Percentiles rank a stretch among this genome's conserved stretches.
Conservation (phyloP, 2,329 filamentous ascomycete species). For the Cladophialophora bantiana region DNA sequence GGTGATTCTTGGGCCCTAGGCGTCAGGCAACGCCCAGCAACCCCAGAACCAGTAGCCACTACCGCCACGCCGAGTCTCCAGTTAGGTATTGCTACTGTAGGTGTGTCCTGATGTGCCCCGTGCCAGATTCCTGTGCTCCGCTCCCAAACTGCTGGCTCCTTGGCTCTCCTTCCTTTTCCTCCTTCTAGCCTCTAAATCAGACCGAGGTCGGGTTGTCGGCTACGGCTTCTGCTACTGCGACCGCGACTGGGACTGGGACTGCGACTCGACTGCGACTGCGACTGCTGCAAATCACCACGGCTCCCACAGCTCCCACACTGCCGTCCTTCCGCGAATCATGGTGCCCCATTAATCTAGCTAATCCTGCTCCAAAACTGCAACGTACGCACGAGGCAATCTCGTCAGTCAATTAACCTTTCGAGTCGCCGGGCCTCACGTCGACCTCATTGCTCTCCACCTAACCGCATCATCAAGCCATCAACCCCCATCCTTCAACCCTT, state of each 20-base stretch:
- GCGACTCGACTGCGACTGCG: neutral
- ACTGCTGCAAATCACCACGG: conserved; percentile 3
- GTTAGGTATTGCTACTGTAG: too few relatives aligned
- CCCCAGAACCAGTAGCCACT: too few relatives aligned
- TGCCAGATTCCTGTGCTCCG: neutral
- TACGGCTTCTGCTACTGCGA: neutral
- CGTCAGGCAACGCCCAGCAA: too few relatives aligned
- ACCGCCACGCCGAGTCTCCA: too few relatives aligned
- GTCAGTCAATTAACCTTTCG: conserved; percentile 8
- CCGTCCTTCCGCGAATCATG: neutral
- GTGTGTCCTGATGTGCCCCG: too few relatives aligned
- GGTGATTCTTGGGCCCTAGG: too few relatives aligned
- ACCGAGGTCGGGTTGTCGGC: conserved; percentile 2
- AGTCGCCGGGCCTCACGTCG: neutral
- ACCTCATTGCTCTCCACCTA: conserved; percentile 29
- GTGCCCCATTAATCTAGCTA: neutral
- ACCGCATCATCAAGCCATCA: conserved; percentile 25
- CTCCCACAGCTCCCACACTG: neutral
- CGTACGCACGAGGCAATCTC: conserved; percentile 3
- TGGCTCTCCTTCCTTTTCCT: conserved; percentile 9
- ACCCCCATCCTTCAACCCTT: conserved; percentile 24
- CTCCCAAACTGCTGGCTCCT: conserved; percentile 3
- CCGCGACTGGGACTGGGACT: too few relatives aligned
- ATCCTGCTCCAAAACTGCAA: neutral
- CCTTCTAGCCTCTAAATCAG: neutral